Evolutionary conservation across 805 yeast species (phyloP).

Genomic region (Myxozyma neotropica): DNA sequence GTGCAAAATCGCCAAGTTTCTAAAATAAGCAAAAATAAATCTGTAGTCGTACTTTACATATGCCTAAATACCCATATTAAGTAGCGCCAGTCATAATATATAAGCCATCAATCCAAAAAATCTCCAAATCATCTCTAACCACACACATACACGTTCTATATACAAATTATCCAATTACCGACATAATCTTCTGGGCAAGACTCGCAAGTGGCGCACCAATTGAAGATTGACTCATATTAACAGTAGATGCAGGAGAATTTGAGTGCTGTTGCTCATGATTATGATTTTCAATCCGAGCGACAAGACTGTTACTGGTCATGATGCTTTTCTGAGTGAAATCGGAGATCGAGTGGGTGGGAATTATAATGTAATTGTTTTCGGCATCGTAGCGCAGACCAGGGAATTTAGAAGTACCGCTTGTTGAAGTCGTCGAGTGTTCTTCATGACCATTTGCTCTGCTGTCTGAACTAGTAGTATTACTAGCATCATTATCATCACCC

Average conservation of each 20-base stretch:
- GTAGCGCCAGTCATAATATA: no score
- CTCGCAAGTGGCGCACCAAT: neutral
- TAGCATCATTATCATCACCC: neutral
- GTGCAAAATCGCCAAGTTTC: no score
- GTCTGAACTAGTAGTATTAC: no score
- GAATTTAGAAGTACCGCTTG: neutral
- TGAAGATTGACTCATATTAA: neutral
- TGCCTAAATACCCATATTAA: no score
- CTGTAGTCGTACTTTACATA: no score
- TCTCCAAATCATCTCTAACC: no score
- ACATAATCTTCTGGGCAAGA: neutral
- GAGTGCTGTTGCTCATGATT: neutral
- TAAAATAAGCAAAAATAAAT: no score
- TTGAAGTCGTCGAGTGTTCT: neutral
- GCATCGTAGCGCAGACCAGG: conserved; percentile 7
- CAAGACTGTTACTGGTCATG: conserved; percentile 7
- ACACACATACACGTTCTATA: no score
- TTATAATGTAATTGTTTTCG: conserved; percentile 4
- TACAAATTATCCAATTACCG: neutral
- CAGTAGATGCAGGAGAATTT: neutral
- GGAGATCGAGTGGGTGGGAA: conserved; percentile 1
- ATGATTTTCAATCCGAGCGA: conserved; percentile 8
- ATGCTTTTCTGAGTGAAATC: neutral
- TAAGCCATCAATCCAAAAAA: neutral
- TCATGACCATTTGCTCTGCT: neutral